Percentiles rank a stretch among this genome's conserved stretches.
These are phyloP conservation scores for Fomitiporia mediterranea DNA, from an alignment of 1,284 basidiomycete species.

Conservation along the genomic window DNA sequence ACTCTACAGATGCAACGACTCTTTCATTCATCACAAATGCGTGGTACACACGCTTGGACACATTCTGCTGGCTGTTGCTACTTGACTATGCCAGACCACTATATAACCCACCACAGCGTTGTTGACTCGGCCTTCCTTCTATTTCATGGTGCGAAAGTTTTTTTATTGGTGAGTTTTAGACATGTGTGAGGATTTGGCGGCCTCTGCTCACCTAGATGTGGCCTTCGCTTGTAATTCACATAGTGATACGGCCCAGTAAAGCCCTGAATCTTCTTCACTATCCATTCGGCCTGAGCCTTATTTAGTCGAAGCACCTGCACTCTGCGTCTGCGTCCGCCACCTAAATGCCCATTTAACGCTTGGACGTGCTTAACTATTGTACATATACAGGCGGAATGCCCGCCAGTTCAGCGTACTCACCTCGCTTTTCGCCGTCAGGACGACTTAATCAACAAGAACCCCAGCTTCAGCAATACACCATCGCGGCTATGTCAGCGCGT, in stretches of 20 bases:
- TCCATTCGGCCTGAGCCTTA: background rate
- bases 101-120: conserved; percentile 8
- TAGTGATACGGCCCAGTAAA: background rate
- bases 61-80: conserved; percentile 4
- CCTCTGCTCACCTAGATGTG: background rate
- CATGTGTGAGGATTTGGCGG: background rate
- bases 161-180: background rate
- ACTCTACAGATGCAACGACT: background rate
- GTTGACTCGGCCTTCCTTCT: background rate
- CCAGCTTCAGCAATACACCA: conserved; percentile 3
- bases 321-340: background rate
- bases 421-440: background rate
- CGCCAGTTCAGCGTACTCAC: background rate
- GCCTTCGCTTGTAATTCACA: too few species aligned
- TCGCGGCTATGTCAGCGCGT: conserved; percentile 9
- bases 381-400: conserved; percentile 3
- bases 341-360: background rate
- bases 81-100: background rate
- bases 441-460: conserved; percentile 1
- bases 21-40: conserved; percentile 14
- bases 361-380: background rate
- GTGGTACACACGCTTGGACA: conserved; percentile 15
- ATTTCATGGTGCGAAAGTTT: background rate
- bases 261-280: too few species aligned
- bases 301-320: background rate